Conservation (phyloP, 1,139 yeast species). For the Candida tetrigidarum region DNA sequence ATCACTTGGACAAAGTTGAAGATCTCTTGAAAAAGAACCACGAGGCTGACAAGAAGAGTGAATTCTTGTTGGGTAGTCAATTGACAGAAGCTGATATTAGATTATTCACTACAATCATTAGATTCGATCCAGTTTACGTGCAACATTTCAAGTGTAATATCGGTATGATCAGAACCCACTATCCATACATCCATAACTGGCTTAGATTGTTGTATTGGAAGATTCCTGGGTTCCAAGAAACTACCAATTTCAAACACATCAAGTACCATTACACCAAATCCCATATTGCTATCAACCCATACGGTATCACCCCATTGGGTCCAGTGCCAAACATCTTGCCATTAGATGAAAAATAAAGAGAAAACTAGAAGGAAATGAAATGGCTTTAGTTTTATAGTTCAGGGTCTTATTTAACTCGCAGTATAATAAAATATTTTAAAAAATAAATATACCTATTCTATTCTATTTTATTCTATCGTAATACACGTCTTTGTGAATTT, state of each 20-base stretch:
- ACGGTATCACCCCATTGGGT: slow-evolving; percentile 85
- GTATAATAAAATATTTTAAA: too few species aligned
- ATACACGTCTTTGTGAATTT: too few species aligned
- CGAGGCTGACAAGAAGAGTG: slow-evolving; percentile 29
- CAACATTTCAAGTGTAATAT: slow-evolving; percentile 95
- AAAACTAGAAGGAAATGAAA: too few species aligned
- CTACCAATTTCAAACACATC: slow-evolving; percentile 89
- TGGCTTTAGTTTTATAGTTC: too few species aligned
- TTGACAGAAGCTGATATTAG: slow-evolving; percentile 92
- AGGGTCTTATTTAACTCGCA: too few species aligned
- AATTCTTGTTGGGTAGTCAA: slow-evolving; percentile 63
- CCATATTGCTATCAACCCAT: slow-evolving; percentile 80
- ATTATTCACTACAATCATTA: slow-evolving; percentile 71
- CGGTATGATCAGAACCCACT: slow-evolving; percentile 78
- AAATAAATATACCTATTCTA: too few species aligned
- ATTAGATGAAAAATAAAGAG: slow-evolving; percentile 16
- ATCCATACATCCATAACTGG: slow-evolving; percentile 82
- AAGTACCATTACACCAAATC: slow-evolving; percentile 87
- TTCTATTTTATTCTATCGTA: too few species aligned
- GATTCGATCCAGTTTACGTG: slow-evolving; percentile 91
- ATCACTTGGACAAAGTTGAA: slow-evolving; percentile 78
- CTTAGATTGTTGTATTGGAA: slow-evolving; percentile 86
- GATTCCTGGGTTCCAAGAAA: slow-evolving; percentile 69
- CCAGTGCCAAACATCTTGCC: slow-evolving; percentile 76
- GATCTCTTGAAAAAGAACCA: slow-evolving; percentile 54